Conservation (phyloP, 164 flowering plant species). For the Cinnamomum micranthum region DNA sequence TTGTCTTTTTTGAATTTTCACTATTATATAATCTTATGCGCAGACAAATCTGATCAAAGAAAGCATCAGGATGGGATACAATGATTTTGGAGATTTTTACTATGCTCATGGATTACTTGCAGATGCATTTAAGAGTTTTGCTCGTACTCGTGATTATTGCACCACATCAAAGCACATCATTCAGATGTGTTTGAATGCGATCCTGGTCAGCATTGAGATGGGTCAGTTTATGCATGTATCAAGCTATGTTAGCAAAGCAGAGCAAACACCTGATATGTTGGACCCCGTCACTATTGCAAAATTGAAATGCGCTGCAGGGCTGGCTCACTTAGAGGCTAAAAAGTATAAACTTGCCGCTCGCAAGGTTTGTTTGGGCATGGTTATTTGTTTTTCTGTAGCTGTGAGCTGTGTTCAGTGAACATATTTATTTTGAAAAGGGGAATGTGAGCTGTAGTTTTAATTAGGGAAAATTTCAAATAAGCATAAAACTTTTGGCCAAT, state of each 20-base stretch:
- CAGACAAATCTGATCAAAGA: constrained; percentile 97
- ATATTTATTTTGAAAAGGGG: neutral
- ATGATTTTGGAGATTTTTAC: constrained; percentile 92
- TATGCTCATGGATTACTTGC: constrained; percentile 82
- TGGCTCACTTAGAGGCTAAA: constrained; percentile 72
- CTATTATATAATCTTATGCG: constrained; percentile 3
- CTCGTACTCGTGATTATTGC: constrained; percentile 97
- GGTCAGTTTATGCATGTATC: constrained; percentile 89
- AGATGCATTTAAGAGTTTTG: constrained; percentile 85
- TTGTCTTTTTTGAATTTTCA: neutral
- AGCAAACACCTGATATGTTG: constrained; percentile 63
- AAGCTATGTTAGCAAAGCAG: constrained; percentile 86
- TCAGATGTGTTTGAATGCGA: constrained; percentile 89
- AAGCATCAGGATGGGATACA: constrained; percentile 98
- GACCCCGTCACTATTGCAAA: constrained; percentile 62
- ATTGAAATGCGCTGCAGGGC: constrained; percentile 79
- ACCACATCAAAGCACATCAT: constrained; percentile 87
- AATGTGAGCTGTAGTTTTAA: neutral
- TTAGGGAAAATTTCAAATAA: too few relatives aligned
- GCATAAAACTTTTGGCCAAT: too few relatives aligned
- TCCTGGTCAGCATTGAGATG: constrained; percentile 95
- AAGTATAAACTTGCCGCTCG: constrained; percentile 97
- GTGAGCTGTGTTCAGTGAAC: neutral
- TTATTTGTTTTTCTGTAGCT: neutral
- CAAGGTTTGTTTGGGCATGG: constrained; percentile 51